phyloP scores from a whole-genome alignment of 352 stramenopile genomes.

The Phytophthora agathidicida region DNA sequence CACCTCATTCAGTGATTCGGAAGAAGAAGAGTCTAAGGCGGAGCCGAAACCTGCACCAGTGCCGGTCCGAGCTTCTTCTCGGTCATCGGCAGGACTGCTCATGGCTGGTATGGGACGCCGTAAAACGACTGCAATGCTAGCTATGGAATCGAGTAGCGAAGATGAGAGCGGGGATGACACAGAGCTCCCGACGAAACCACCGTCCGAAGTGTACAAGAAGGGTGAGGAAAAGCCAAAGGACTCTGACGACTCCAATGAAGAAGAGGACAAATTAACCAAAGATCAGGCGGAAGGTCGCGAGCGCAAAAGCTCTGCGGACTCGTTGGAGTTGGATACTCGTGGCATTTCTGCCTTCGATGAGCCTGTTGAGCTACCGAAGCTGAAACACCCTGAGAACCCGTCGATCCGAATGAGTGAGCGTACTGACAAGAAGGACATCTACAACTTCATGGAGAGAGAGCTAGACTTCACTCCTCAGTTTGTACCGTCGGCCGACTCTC shows the following conservation, averaged over 20 bases:
- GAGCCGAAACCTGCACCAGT: conserved; percentile 60
- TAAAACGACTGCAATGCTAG: conserved; percentile 72
- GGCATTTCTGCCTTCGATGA: conserved; percentile 83
- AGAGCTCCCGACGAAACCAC: conserved; percentile 61
- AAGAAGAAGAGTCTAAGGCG: conserved; percentile 82
- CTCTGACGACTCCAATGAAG: conserved; percentile 25
- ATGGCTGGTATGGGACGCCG: conserved; percentile 70
- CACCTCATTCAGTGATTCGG: conserved; percentile 86
- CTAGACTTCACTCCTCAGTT: conserved; percentile 87
- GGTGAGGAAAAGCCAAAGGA: conserved; percentile 34
- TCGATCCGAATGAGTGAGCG: conserved; percentile 57
- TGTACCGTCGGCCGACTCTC: conserved; percentile 86
- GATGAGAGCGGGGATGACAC: conserved; percentile 63
- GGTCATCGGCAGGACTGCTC: conserved; percentile 48
- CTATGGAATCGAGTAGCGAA: conserved; percentile 84
- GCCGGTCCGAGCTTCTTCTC: conserved; percentile 44
- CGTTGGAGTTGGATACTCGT: conserved; percentile 78
- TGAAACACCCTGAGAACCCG: conserved; percentile 38
- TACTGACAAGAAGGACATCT: conserved; percentile 80
- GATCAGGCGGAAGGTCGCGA: conserved; percentile 39
- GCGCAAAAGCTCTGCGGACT: conserved; percentile 80
- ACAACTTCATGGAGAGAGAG: conserved; percentile 87
- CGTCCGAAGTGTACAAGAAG: conserved; percentile 41
- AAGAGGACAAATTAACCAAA: conserved; percentile 28
- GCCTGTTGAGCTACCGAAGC: conserved; percentile 36